phyloP scores from a whole-genome alignment of 2,329 filamentous ascomycete species.

The Calonectria pauciramosa region DNA sequence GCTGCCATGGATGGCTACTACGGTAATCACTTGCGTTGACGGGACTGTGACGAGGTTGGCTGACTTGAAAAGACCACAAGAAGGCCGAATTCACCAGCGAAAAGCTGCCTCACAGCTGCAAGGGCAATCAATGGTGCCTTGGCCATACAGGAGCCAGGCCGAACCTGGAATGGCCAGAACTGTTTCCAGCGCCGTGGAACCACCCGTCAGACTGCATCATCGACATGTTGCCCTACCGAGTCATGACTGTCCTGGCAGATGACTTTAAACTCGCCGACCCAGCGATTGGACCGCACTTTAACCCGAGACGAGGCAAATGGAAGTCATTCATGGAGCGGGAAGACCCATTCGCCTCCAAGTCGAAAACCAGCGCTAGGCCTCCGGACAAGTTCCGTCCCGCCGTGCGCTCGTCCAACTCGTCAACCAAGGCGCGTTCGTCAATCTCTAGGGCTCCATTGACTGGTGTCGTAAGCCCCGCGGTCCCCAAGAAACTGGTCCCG shows the following conservation, averaged over 20 bases:
- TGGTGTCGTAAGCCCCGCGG: neutral
- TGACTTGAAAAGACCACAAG: neutral
- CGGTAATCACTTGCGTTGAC: neutral
- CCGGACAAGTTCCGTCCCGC: neutral
- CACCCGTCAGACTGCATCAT: neutral
- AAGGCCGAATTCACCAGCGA: neutral
- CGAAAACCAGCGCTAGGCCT: neutral
- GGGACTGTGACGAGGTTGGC: too few relatives aligned
- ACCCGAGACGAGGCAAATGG: neutral
- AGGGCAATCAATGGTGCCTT: neutral
- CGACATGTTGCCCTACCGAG: neutral
- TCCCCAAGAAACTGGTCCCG: neutral
- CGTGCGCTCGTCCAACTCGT: neutral
- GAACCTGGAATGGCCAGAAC: neutral
- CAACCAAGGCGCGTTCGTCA: neutral
- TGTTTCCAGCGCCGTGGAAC: neutral
- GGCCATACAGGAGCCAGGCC: neutral
- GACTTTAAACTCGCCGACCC: neutral
- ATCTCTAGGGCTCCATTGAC: neutral
- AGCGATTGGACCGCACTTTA: neutral
- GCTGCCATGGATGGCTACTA: slow-evolving; percentile 2
- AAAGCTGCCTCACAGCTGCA: neutral
- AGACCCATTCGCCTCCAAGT: neutral
- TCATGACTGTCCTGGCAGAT: neutral
- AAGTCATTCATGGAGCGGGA: neutral